These are phyloP conservation scores for Zelonia costaricensis DNA, from an alignment of 208 protist genomes.

Conservation along the genomic window DNA sequence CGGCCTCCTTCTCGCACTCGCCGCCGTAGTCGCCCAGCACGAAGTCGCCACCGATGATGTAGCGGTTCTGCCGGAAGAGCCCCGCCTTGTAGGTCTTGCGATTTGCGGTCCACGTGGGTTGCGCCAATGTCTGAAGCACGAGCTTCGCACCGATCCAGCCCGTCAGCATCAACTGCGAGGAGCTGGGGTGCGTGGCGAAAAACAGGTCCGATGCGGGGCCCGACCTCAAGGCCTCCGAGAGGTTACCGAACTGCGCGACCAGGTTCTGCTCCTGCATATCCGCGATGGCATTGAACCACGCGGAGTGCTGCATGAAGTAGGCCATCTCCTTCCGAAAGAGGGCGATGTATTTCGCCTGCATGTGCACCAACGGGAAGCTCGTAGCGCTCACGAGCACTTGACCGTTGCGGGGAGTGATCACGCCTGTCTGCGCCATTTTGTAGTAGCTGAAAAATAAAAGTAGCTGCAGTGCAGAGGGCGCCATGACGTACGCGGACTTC, in stretches of 20 bases:
- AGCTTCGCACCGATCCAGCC: slow-evolving; percentile 45
- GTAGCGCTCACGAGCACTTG: slow-evolving; percentile 41
- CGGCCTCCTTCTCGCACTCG: slow-evolving; percentile 8
- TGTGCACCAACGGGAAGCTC: slow-evolving; percentile 31
- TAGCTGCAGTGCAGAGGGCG: slow-evolving; percentile 20
- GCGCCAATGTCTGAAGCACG: slow-evolving; percentile 21
- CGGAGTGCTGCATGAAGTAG: slow-evolving; percentile 38
- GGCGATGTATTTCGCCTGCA: no score
- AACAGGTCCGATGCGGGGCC: not conserved
- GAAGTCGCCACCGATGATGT: slow-evolving; percentile 46
- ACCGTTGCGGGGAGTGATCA: slow-evolving; percentile 8
- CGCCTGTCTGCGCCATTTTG: not conserved
- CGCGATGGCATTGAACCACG: no score
- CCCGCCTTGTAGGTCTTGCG: slow-evolving; percentile 22
- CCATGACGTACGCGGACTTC: slow-evolving; percentile 26
- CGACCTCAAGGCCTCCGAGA: not conserved
- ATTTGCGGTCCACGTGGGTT: slow-evolving; percentile 11
- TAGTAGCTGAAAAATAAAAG: slow-evolving; percentile 20
- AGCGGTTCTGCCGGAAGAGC: slow-evolving; percentile 53
- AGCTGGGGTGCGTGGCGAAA: not conserved
- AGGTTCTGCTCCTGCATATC: no score
- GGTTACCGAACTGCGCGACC: no score
- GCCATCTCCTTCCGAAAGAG: slow-evolving; percentile 42
- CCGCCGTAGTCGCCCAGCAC: slow-evolving; percentile 63
- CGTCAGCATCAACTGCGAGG: slow-evolving; percentile 32